Evolutionary conservation across 2,329 filamentous ascomycete genomes (phyloP), one percentile per base, ranked within the genome.

Genomic region (Nemania sp.): DNA sequence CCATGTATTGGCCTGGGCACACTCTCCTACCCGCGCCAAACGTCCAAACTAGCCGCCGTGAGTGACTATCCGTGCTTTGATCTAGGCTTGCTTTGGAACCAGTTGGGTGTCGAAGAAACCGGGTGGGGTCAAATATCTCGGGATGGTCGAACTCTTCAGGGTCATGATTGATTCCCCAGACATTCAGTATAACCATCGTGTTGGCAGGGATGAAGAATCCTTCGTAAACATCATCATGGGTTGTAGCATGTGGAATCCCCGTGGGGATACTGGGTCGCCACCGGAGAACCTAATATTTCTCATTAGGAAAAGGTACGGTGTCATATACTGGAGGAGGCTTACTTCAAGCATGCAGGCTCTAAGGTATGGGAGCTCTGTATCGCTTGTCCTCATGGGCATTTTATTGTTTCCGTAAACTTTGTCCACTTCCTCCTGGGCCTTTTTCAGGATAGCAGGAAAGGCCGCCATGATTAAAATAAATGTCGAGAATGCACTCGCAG

Each of bases 11-110:
- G 0, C 85, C 85, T 1, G 81, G 80, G 67, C 85, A 87, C 32
- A 83, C 79, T 6, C 85, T 79, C 6, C 85, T 78, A 0, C 85
- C 85, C 8, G 80, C 81, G 0, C 84, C 84, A 69, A 86, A 87
- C 1, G 77, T 77, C 72, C 83, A 86, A 58, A 73, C 72, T n/a
- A 61, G 65, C 27, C 70, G 72, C 1, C 73, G 70, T 11, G 41
- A 11, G 13, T 49, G 35, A 32, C 47, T 45, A 13, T 43, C 43
- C 20, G 35, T 26, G 10, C 24, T n/a, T 26, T 64, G 63, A 35
- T 13, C 38, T 20, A 18, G 77, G 52, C 56, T 29, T n/a, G 52
- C 26, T 53, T 52, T 54, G 13, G 58, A 51, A 10, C 57, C 64
- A 6, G 45, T 62, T 7, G 62, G 59, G 27, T 69, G 13, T 35